Conservation (phyloP, 257 asterid species). For the Nicotiana otophora region DNA sequence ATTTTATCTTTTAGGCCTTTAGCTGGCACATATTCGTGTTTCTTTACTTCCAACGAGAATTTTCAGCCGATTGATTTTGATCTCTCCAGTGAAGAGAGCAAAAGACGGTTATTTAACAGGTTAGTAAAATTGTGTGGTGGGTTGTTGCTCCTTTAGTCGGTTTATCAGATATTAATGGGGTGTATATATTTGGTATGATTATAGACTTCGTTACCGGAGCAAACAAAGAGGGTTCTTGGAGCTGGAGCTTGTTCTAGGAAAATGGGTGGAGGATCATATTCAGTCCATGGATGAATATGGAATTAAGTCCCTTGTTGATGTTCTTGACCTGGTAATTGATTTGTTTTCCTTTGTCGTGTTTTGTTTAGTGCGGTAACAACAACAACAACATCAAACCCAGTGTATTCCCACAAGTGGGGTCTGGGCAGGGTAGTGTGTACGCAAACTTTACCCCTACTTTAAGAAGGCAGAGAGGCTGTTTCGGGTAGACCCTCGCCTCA, state of each 20-base stretch:
- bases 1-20: too few relatives aligned
- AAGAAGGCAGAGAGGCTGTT: too few relatives aligned
- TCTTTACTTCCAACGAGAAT: slow-evolving; percentile 39
- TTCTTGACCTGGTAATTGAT: slow-evolving; percentile 66
- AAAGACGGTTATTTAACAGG: slow-evolving; percentile 78
- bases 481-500: too few relatives aligned
- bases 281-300: slow-evolving; percentile 64
- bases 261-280: slow-evolving; percentile 85
- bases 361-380: too few relatives aligned
- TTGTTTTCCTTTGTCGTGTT: too few relatives aligned
- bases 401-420: too few relatives aligned
- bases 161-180: not conserved
- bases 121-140: not conserved
- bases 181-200: not conserved
- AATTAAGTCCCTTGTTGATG: slow-evolving; percentile 57
- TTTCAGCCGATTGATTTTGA: slow-evolving; percentile 35
- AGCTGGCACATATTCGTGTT: slow-evolving; percentile 37
- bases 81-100: slow-evolving; percentile 64
- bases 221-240: slow-evolving; percentile 90
- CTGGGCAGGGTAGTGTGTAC: too few relatives aligned
- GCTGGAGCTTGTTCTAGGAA: slow-evolving; percentile 82
- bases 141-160: not conserved
- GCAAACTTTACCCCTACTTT: too few relatives aligned
- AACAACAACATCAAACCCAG: too few relatives aligned
- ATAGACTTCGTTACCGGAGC: slow-evolving; percentile 76